A percentile compares a stretch with the other conserved stretches of the same genome.
Evolutionary conservation across 495 filamentous ascomycete genomes (phyloP).

Genomic region (Lepidopterella palustris): DNA sequence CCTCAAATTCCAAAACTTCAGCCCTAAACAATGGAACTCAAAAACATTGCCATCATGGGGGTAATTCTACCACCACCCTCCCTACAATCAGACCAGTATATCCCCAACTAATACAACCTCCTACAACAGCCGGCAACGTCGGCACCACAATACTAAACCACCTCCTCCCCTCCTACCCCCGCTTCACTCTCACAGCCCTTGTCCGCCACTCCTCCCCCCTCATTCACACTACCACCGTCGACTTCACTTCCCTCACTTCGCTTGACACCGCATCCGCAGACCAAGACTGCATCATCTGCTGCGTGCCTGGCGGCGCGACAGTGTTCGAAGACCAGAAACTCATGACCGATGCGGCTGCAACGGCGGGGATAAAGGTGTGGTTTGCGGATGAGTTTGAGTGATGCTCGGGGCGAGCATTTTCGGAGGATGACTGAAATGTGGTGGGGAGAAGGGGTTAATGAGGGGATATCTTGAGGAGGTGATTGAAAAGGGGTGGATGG

Average conservation of each 20-base stretch:
- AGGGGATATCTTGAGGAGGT: conserved; percentile 14
- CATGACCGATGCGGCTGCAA: conserved; percentile 24
- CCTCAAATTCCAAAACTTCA: too few relatives aligned
- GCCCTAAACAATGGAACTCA: too few relatives aligned
- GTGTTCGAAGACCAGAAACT: conserved; percentile 12
- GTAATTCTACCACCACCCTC: too few relatives aligned
- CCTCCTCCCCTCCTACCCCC: conserved; percentile 12
- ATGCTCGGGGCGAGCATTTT: conserved; percentile 5
- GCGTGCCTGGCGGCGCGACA: conserved; percentile 16
- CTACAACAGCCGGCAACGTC: too few relatives aligned
- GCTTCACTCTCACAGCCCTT: conserved; percentile 19
- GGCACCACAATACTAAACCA: conserved; percentile 17
- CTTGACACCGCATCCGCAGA: conserved; percentile 9
- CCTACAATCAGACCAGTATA: too few relatives aligned
- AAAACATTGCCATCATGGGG: too few relatives aligned
- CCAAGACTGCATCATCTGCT: conserved; percentile 21
- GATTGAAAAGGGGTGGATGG: conserved; percentile 6
- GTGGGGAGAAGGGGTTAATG: conserved; percentile 17
- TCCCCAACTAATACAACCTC: too few relatives aligned
- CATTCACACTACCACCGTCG: conserved; percentile 7
- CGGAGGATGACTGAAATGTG: too few relatives aligned
- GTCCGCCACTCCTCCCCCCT: conserved; percentile 14
- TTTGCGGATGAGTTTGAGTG: conserved; percentile 28
- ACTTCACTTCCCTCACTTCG: conserved; percentile 23
- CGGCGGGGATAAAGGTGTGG: conserved; percentile 26